A percentile compares a stretch with the other conserved stretches of the same genome.
phyloP scores from a whole-genome alignment of 2,329 filamentous ascomycete genomes.

The Periconia sp. region DNA sequence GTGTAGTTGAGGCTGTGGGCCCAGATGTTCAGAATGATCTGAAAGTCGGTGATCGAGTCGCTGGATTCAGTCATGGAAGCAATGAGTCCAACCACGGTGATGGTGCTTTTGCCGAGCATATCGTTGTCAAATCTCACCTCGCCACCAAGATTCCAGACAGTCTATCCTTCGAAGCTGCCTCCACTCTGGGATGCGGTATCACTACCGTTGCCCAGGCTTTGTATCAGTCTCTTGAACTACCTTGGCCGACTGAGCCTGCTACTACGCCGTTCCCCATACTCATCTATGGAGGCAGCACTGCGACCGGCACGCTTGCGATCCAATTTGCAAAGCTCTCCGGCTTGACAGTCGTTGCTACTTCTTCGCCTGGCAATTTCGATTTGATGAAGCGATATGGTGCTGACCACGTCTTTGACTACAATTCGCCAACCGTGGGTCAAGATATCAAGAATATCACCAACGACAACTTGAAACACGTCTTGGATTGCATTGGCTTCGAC shows the following conservation, averaged over 20 bases:
- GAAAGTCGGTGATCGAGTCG: slow-evolving; percentile 55
- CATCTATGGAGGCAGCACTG: slow-evolving; percentile 56
- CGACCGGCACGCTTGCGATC: slow-evolving; percentile 47
- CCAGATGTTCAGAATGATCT: slow-evolving; percentile 50
- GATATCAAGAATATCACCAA: slow-evolving; percentile 51
- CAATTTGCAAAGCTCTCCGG: slow-evolving; percentile 16
- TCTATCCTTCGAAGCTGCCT: slow-evolving; percentile 55
- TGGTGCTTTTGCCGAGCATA: slow-evolving; percentile 58
- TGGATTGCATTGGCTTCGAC: slow-evolving; percentile 51
- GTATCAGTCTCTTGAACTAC: slow-evolving; percentile 48
- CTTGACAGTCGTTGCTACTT: slow-evolving; percentile 44
- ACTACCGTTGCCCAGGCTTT: slow-evolving; percentile 54
- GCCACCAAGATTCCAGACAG: slow-evolving; percentile 51
- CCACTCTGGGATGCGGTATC: slow-evolving; percentile 56
- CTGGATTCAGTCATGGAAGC: slow-evolving; percentile 55
- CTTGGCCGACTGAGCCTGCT: slow-evolving; percentile 49
- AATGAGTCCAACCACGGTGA: slow-evolving; percentile 43
- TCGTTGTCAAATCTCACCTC: slow-evolving; percentile 54
- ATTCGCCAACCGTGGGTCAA: slow-evolving; percentile 45
- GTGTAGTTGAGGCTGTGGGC: slow-evolving; percentile 56
- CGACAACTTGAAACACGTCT: slow-evolving; percentile 47
- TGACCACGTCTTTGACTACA: slow-evolving; percentile 46
- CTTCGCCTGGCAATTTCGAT: slow-evolving; percentile 15
- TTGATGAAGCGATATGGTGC: slow-evolving; percentile 15
- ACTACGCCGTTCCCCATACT: slow-evolving; percentile 44